These are phyloP conservation scores for Cetraspora pellucida DNA, from an alignment of 192 early-diverging fungal genomes.

Conservation along the genomic window DNA sequence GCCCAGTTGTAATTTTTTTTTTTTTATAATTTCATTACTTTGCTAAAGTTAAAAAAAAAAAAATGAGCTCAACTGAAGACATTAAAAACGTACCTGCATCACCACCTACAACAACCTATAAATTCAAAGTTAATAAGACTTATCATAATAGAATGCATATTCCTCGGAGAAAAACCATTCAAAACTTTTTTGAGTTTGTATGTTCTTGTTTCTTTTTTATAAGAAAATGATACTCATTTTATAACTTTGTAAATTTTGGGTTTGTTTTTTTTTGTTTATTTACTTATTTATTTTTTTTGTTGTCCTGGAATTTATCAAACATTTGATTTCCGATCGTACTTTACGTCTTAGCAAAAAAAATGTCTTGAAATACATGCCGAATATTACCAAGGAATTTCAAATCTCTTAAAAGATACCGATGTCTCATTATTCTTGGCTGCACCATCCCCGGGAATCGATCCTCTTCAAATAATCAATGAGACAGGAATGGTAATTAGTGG, in stretches of 20 bases:
- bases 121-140: constrained; percentile 24
- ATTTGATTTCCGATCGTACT: not conserved
- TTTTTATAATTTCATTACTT: not conserved
- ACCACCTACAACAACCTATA: not conserved
- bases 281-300: not conserved
- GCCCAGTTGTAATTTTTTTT: not conserved
- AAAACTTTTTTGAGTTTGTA: constrained; percentile 34
- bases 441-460: constrained; percentile 10
- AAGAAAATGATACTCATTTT: not conserved
- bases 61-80: not conserved
- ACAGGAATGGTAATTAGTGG: constrained; percentile 25
- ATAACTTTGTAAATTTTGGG: not conserved
- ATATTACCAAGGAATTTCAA: constrained; percentile 31
- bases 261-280: not conserved
- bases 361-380: constrained; percentile 28
- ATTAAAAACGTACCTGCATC: not conserved
- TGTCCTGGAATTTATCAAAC: not conserved
- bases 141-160: constrained; percentile 23
- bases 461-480: constrained; percentile 23
- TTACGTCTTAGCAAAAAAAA: constrained; percentile 22
- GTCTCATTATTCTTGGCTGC: constrained; percentile 25
- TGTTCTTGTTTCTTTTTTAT: not conserved
- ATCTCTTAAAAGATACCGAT: constrained; percentile 28
- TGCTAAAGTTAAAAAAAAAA: not conserved
- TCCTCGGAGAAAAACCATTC: constrained; percentile 14